phyloP scores from a whole-genome alignment of 768 basidiomycete species.

The Cystofilobasidium bisporidii region DNA sequence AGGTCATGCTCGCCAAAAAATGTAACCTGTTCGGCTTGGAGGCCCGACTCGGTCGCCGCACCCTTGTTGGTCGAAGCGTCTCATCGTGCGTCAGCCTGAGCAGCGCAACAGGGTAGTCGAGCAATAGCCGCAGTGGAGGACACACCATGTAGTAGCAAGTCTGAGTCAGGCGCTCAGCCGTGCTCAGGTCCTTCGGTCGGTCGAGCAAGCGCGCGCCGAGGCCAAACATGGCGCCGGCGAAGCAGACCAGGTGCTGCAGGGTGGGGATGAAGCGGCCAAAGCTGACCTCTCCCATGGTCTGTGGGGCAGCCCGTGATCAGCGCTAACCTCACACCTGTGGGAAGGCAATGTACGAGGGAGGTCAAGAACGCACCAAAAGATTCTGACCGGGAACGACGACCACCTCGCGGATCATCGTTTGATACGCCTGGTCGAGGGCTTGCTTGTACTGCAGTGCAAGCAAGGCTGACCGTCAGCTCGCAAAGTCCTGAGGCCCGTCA shows the following conservation, averaged over 20 bases:
- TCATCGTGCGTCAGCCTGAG: no score
- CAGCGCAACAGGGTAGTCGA: no score
- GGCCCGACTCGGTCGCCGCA: conserved; percentile 35
- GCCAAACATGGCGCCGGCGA: conserved; percentile 44
- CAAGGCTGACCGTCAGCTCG: no score
- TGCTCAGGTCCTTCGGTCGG: conserved; percentile 38
- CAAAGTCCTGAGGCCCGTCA: no score
- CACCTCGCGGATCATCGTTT: conserved; percentile 37
- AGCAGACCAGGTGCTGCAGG: conserved; percentile 18
- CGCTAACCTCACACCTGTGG: not conserved
- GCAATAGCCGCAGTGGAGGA: no score
- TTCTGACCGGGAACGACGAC: conserved; percentile 34
- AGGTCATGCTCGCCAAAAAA: conserved; percentile 31
- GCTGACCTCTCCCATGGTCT: conserved; percentile 19
- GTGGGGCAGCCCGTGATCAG: not conserved
- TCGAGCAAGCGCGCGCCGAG: conserved; percentile 41
- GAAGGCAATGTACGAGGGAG: not conserved
- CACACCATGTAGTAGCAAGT: conserved; percentile 40
- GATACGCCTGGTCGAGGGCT: conserved; percentile 38
- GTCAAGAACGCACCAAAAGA: conserved; percentile 25
- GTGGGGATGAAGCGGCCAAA: conserved; percentile 10
- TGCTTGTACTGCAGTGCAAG: conserved; percentile 32
- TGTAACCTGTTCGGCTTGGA: conserved; percentile 37
- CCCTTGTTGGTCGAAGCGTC: no score
- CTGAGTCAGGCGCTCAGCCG: conserved; percentile 35